Base-by-base conservation (phyloP, 2,329 filamentous ascomycete species). In the Fusarium sororula region DNA sequence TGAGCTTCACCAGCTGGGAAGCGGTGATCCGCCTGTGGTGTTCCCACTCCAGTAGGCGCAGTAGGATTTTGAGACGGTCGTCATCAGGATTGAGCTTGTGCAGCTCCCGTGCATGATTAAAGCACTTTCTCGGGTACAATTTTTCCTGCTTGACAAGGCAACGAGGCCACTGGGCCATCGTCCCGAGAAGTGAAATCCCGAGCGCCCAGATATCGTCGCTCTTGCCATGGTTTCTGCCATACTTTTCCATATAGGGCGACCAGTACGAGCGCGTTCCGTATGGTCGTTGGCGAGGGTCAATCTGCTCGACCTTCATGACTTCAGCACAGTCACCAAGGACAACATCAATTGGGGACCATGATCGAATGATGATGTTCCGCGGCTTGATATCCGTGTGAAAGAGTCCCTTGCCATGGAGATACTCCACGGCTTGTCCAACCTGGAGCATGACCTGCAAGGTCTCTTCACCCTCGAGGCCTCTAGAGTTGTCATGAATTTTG, bases 181-280 rank as follows among this genome's bases (percentile, higher is more conserved):
- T 79, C 3, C 73, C 77, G 18, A 82, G 73, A 26, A 80, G 50
- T 7, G 79, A 77, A 22, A 82, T 66, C 1, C 81, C 81, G 12
- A 82, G 66, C 9, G 81, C 81, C 81, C 81, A 82, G 9, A 82
- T 74, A n/a, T 82, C 81, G 42, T 82, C 81, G 12, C 71, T 73
- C 18, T 69, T 67, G 2, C 80, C 80, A 9, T 38, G 44, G 44
- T 80, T 75, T 22, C 63, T 53, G 11, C 63, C 45, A 15, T 61
- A 22, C 24, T 60, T 65, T 32, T 70, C 68, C n/a, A 81, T 76
- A 50, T 81, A 70, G 3, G 81, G 81, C 12, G 81, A 81, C 70
- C 77, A 79, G 67, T 76, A 82, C 3, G 70, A 47, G 32, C 61
- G 59, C 7, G 80, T 81, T n/a, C 80, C 80, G 6, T 70, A 66